Evolutionary conservation across 331 rosid species (phyloP), one percentile per base, ranked within the genome.

Genomic region (Saraca asoca): DNA sequence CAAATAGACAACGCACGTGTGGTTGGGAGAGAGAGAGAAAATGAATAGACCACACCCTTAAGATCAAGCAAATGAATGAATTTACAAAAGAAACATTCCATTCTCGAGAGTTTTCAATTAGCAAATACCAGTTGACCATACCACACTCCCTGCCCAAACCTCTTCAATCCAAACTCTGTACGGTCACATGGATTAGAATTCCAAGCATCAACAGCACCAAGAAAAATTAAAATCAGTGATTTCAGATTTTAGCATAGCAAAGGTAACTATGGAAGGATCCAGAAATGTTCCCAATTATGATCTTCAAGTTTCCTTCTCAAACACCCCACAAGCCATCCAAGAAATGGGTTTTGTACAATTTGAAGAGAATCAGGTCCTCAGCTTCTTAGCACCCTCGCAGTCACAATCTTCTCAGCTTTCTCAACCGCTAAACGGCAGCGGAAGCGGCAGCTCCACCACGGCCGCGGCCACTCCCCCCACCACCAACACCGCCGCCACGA

Each of bases 341-440:
- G 90, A 85, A 39, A 73, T 90, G 86, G 87, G 88, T 37, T 89
- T 85, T 69, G 89, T 79, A 31, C 95, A 87, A 55, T 90, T 87
- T 60, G 91, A 87, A 66, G 88, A 83, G 68, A 87, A 83, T 52
- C 86, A 84, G 11, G 87, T 90, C 11, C 83, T 87, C 66, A 87
- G 96, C 76, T 90, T 90, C 83, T 72, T 90, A 70, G 74, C 91
- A 7, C 85, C 91, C 1, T 75, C 80, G 14, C 79, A 75, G 60
- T 76, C 84, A 7, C 84, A 78, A 64, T 55, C 78, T 31, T 65
- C 88, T n/a, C 83, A 71, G 16, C 55, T 64, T 9, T 71, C 74
- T 75, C 80, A 81, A 49, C 73, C 76, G 4, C 80, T 45, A 35
- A 63, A 56, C 35, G 16, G 53, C 2, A 65, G 75, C 15, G 31